Base-by-base conservation (phyloP, 768 basidiomycete species). In the Coprinopsis marcescibilis region DNA sequence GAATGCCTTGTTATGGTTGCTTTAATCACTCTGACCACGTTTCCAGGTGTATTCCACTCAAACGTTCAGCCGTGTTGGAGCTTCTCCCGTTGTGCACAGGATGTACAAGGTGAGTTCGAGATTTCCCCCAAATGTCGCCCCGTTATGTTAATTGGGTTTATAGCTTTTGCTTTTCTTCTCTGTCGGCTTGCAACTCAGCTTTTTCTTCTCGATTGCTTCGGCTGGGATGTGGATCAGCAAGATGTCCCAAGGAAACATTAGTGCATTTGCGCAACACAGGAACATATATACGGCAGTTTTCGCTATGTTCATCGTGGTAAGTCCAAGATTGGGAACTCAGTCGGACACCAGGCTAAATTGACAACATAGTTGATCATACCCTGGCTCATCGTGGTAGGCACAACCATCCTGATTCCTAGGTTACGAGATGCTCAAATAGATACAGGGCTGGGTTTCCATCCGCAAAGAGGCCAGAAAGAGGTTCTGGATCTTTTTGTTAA, bases 41-140 rank as follows among this genome's bases (percentile, higher is more conserved):
- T n/a, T n/a, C n/a, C n/a, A 75, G 75, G 61, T 71, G 5, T 80
- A 77, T 52, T 60, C 67, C 12, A 64, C 54, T 2, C 66, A 69
- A 51, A 69, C 71, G 1, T 75, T 79, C 55, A 66, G 66, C 38
- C 70, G 71, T 4, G 73, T 80, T 33, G 77, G 76, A n/a, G 69
- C 76, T n/a, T 68, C 74, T 8, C 54, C 66, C 2, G 55, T 54
- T 35, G 65, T 80, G 15, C 67, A 69, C 51, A 62, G 66, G n/a
- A 58, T 77, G 23, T 76, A 79, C 60, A 76, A 69, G 65, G 78
- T 75, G 46, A 30, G 48, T 13, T 10, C 5, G n/a, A n/a, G n/a
- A n/a, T 12, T 12, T 25, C 10, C n/a, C 15, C 12, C 33, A 41
- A 17, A 29, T 3, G 6, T 27, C n/a, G 24, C n/a, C 11, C 37